phyloP scores from a whole-genome alignment of 2,329 filamentous ascomycete genomes.

The Pleoardoris graminearum region DNA sequence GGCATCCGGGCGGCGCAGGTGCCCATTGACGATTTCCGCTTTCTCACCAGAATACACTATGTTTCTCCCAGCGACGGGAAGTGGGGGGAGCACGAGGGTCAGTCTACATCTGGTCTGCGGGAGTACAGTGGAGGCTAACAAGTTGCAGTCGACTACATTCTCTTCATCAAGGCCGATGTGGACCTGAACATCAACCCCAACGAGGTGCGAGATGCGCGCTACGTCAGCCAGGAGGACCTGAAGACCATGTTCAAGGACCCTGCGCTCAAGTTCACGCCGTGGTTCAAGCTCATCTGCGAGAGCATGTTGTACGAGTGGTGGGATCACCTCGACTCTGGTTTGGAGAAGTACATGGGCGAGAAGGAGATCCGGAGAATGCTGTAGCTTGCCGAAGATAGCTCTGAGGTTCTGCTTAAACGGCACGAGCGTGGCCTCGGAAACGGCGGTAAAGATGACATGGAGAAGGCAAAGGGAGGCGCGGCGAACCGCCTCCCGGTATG shows the following conservation, averaged over 20 bases:
- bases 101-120: conserved; percentile 43
- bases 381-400: not conserved
- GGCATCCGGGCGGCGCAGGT: conserved; percentile 90
- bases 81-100: conserved; percentile 99
- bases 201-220: conserved; percentile 83
- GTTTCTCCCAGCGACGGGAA: conserved; percentile 95
- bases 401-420: not conserved
- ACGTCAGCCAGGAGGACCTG: conserved; percentile 79
- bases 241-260: conserved; percentile 84
- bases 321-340: conserved; percentile 76
- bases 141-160: conserved; percentile 85
- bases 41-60: conserved; percentile 97
- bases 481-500: conserved; percentile 25
- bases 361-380: conserved; percentile 84
- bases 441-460: not conserved
- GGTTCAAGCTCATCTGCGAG: conserved; percentile 99
- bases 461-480: conserved; percentile 1
- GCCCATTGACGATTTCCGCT: conserved; percentile 86
- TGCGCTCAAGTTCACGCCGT: conserved; percentile 85
- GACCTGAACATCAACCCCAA: conserved; percentile 81
- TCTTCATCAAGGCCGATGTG: conserved; percentile 90
- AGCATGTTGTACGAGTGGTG: conserved; percentile 99
- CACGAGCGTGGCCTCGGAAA: not conserved
- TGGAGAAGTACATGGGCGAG: conserved; percentile 87
- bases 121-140: conserved; percentile 23